These are phyloP conservation scores for Mallotus japonicus DNA, from an alignment of 441 rosid species.

Conservation along the genomic window DNA sequence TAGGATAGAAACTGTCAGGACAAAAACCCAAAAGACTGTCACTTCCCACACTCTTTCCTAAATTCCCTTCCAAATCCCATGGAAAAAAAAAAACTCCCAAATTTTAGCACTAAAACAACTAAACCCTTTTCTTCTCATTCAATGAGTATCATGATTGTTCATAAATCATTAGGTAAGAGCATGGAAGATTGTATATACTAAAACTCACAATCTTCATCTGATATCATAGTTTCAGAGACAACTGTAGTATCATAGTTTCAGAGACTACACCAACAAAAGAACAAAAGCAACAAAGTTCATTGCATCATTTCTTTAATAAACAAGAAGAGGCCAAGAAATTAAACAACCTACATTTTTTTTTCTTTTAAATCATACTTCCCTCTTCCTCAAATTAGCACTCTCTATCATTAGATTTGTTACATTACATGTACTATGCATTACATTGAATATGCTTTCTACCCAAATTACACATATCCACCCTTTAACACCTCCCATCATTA, in stretches of 20 bases:
- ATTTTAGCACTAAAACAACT: background rate
- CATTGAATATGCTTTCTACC: background rate
- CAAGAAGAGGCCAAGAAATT: no score
- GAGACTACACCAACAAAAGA: no score
- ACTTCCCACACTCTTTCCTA: background rate
- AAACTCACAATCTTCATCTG: no score
- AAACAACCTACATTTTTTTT: background rate
- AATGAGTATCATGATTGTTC: no score
- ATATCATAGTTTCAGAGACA: no score
- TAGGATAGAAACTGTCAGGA: background rate
- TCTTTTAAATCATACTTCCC: background rate
- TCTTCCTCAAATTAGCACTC: background rate
- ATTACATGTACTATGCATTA: background rate
- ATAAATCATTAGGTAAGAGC: no score
- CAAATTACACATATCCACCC: slow-evolving; percentile 2
- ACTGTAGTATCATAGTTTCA: no score
- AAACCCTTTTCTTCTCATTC: background rate
- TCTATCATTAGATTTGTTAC: slow-evolving; percentile 1
- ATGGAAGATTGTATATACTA: no score
- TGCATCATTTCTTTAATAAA: no score
- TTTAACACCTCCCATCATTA: background rate
- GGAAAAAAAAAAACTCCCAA: no score
- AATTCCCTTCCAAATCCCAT: background rate
- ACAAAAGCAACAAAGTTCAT: no score
- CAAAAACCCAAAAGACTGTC: background rate